Base-by-base conservation (phyloP, 768 basidiomycete genomes). In the Termitomyces heimii region DNA sequence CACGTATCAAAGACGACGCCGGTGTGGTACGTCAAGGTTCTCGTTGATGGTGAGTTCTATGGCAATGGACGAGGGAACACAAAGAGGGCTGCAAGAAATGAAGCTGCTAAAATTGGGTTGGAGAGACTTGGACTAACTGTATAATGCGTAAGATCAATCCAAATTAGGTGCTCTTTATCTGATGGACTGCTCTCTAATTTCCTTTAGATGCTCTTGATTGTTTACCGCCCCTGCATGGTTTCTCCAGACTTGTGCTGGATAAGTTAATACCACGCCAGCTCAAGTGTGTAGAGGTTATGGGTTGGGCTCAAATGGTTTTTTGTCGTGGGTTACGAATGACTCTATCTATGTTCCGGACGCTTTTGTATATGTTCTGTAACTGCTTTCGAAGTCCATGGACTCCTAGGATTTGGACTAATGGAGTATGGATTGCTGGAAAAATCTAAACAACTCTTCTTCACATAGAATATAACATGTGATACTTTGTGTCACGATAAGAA, bases 51-150 rank as follows among this genome's bases (percentile, higher is more conserved):
- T 3, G 74, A 81, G 54, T 71, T 77, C 47, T 77, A 78, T 70
- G 89, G 88, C 5, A 66, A 67, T 13, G 90, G 90, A 1, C 77
- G 72, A 54, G 90, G 88, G 10, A 81, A 79, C 61, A 91, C 88
- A 42, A 93, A 92, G 79, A 89, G 86, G 68, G 79, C 81, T 1
- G 90, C 90, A 1, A 78, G 85, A 66, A 90, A 91, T 65, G 89
- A 89, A 66, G 90, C 90, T 5, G 90, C 90, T 31, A 91, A 89
- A 68, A 74, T 83, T 62, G 89, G 88, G 3, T 74, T 92, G 60
- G 68, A 74, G 65, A 78, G 71, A 56, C 62, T 92, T 68, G 86
- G 83, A 2, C 75, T 88, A 47, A 59, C 72, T 42, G 82, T 83
- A 48, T 80, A 70, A 78, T 77, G 66, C 71, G 78, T 76, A 18